A percentile compares a stretch with the other conserved stretches of the same genome.
These are phyloP conservation scores for Ceratocystiopsis sp. DNA, from an alignment of 2,329 filamentous ascomycete species.

Conservation along the genomic window DNA sequence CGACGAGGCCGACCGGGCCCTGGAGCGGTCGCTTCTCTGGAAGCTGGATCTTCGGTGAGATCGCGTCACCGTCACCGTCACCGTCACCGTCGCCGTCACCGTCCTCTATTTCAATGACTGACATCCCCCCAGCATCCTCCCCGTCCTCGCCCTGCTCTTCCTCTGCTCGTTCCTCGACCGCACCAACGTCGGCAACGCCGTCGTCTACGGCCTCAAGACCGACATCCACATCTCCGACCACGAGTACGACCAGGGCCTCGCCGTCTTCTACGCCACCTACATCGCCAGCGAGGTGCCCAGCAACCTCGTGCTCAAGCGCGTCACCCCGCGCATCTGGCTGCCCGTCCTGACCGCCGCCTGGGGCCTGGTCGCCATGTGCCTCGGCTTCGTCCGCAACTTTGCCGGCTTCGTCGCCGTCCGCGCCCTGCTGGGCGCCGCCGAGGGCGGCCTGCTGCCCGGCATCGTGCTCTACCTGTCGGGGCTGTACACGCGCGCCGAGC, in stretches of 20 bases:
- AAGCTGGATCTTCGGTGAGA: too few relatives aligned
- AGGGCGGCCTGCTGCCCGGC: conserved; percentile 48
- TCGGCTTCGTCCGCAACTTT: conserved; percentile 35
- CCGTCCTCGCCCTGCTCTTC: conserved; percentile 45
- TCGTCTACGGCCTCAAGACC: conserved; percentile 42
- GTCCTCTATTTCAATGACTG: too few relatives aligned
- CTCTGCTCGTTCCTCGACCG: conserved; percentile 49
- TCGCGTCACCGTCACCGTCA: too few relatives aligned
- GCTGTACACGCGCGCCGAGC: conserved; percentile 41
- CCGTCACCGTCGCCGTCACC: too few relatives aligned
- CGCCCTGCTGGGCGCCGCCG: conserved; percentile 42
- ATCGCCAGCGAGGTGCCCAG: conserved; percentile 45
- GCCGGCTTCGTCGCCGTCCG: conserved; percentile 43
- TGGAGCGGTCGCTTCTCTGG: too few relatives aligned
- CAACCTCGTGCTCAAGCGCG: conserved; percentile 45
- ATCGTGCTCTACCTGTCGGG: conserved; percentile 47
- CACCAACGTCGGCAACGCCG: conserved; percentile 58
- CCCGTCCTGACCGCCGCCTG: conserved; percentile 37
- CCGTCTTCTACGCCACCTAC: conserved; percentile 49
- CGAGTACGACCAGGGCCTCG: conserved; percentile 47
- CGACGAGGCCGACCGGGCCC: too few relatives aligned
- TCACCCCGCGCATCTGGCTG: conserved; percentile 43
- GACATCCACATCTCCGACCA: conserved; percentile 41
- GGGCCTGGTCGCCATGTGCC: conserved; percentile 40
- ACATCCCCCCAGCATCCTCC: too few relatives aligned